Base-by-base conservation (phyloP, 805 yeast species). In the Phaffomyces opuntiae region DNA sequence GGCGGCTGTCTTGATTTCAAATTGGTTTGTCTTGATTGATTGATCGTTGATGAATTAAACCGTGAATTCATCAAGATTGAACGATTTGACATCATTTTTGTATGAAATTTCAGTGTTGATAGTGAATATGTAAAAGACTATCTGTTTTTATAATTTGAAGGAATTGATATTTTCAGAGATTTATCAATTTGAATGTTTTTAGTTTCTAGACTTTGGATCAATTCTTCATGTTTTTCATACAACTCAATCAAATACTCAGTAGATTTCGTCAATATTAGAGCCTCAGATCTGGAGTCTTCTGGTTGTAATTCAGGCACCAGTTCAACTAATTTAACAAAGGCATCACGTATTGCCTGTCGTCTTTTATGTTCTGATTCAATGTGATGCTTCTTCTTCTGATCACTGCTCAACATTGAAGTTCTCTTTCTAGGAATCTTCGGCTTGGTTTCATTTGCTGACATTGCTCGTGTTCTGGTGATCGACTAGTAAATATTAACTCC, bases 351-450 rank as follows among this genome's bases (percentile, higher is more conserved):
- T 37, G 90, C 87, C 52, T 82, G 87, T 50, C 98, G 71, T 55
- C 98, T 72, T 57, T 84, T 85, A 61, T 88, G 90, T 60, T 90
- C 98, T 0, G 90, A 82, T 6, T 86, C 86, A 8, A 87, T 84
- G 57, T 86, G 95, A 53, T 83, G 86, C 6, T 81, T 82, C 80
- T 81, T 55, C 51, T 61, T 64, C 46, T 68, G 65, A 35, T 62
- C 68, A 3, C 63, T 64, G 1, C 66, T 55, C 36, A 67, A 51
- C 24, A 53, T 52, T 3, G 55, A 41, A 1, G 45, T 26, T 37
- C 54, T 47, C 39, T 54, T 56, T 39, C 53, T 38, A 9, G 45
- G 33, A 27, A 27, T 11, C 19, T 47, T 3, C 24, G 12, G 26
- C 31, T 38, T n/a, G 48, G 31, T 29, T 42, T 41, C 33, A 29